These are phyloP conservation scores for Lactarius indigo DNA, from an alignment of 768 basidiomycete genomes.

Conservation along the genomic window DNA sequence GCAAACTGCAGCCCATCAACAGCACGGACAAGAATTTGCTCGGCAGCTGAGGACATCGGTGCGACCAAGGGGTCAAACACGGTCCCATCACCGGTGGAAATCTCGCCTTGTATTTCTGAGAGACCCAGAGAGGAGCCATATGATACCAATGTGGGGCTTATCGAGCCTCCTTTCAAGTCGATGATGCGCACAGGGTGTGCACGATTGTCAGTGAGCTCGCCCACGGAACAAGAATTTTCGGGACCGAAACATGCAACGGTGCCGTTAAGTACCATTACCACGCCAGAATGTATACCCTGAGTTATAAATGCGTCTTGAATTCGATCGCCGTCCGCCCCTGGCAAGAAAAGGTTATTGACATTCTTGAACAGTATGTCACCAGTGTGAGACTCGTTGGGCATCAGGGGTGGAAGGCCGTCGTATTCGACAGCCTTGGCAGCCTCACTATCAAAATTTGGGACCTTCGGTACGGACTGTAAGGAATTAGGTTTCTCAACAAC, in stretches of 20 bases:
- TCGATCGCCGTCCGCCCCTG: slow-evolving; percentile 30
- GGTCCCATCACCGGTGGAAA: slow-evolving; percentile 65
- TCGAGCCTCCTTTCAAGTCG: slow-evolving; percentile 69
- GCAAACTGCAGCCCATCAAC: slow-evolving; percentile 70
- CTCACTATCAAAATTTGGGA: slow-evolving; percentile 71
- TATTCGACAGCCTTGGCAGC: slow-evolving; percentile 55
- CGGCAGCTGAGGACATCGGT: slow-evolving; percentile 48
- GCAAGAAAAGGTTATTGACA: slow-evolving; percentile 40
- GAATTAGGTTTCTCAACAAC: slow-evolving; percentile 25
- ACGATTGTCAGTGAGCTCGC: slow-evolving; percentile 26
- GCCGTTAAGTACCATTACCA: slow-evolving; percentile 41
- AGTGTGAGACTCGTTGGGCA: slow-evolving; percentile 36
- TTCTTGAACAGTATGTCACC: slow-evolving; percentile 60
- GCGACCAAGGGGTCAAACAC: slow-evolving; percentile 51
- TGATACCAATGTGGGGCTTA: slow-evolving; percentile 64
- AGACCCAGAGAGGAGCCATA: slow-evolving; percentile 73
- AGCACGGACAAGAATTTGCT: slow-evolving; percentile 55
- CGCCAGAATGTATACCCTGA: slow-evolving; percentile 22
- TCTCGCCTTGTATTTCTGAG: slow-evolving; percentile 63
- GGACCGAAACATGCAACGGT: slow-evolving; percentile 48
- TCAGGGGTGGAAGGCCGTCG: slow-evolving; percentile 75
- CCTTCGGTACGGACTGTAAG: slow-evolving; percentile 44
- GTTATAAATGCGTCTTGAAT: slow-evolving; percentile 39
- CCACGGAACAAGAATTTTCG: slow-evolving; percentile 30
- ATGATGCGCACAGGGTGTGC: slow-evolving; percentile 33